Evolutionary conservation across 2,329 filamentous ascomycete species (phyloP).

Genomic region (Sphaerostilbella broomeana): DNA sequence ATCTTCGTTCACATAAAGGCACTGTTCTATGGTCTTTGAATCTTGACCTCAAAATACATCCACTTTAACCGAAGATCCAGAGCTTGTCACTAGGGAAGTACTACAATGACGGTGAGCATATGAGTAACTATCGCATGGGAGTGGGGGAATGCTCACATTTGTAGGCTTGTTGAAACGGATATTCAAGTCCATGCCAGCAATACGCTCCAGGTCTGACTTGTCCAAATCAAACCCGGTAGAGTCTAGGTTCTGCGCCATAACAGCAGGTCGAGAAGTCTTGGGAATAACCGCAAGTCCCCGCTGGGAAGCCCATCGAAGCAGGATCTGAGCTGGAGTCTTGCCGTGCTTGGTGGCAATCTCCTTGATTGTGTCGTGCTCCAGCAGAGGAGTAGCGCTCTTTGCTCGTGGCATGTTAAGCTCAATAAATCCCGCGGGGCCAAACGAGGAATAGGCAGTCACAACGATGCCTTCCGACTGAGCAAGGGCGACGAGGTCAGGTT

Average conservation of each 20-base stretch:
- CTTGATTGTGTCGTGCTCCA: constrained; percentile 62
- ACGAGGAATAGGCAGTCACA: constrained; percentile 78
- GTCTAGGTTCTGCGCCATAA: constrained; percentile 61
- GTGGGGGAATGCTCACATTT: constrained; percentile 47
- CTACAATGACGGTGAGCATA: constrained; percentile 24
- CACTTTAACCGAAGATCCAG: constrained; percentile 50
- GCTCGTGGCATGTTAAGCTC: constrained; percentile 62
- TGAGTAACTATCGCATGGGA: no score
- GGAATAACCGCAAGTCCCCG: constrained; percentile 74
- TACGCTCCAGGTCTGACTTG: constrained; percentile 59
- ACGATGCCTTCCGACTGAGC: constrained; percentile 63
- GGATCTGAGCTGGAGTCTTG: constrained; percentile 72
- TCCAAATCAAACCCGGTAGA: constrained; percentile 60
- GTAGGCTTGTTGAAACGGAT: constrained; percentile 73
- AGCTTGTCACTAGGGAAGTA: constrained; percentile 51
- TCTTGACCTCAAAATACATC: not conserved
- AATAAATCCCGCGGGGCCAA: constrained; percentile 71
- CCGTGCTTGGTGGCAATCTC: constrained; percentile 60
- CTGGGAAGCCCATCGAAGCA: constrained; percentile 84
- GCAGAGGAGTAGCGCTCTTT: constrained; percentile 58
- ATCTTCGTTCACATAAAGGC: no score
- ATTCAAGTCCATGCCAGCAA: constrained; percentile 56
- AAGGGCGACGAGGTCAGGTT: constrained; percentile 62
- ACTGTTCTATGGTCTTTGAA: no score
- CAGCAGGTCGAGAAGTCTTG: constrained; percentile 54